Evolutionary conservation across 2,329 filamentous ascomycete genomes (phyloP), one percentile per base, ranked within the genome.

Genomic region (Pseudopyricularia cyperi): DNA sequence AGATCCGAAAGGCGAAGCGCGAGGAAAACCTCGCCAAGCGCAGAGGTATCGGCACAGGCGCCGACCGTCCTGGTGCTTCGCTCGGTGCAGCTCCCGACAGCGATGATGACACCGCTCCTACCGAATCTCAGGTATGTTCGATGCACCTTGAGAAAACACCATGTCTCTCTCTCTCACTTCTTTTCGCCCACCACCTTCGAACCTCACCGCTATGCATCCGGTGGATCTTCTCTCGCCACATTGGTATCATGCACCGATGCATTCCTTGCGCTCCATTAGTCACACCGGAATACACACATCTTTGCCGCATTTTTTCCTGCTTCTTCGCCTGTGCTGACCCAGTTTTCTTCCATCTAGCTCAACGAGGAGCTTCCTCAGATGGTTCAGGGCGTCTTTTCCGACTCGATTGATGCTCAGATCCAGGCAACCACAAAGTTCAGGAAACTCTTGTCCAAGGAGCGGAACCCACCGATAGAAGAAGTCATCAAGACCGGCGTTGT

Each of bases 401-500:
- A 98, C 58, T 89, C 97, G 72, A 96, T 98, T 71, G 93, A 98
- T 66, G 80, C 87, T 61, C 93, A 98, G 72, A 98, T 98, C 62
- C 84, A 91, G 71, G 89, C 91, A 54, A 98, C 93, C 28, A 98
- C 93, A 61, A 96, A 95, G 71, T 98, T 98, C 78, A 80, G 93
- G 68, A 98, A 98, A 78, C 80, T 98, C 42, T 77, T 98, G 28
- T 96, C 89, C 59, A 98, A 98, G 75, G 93, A 98, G 76, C 88
- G 93, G 66, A 98, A 98, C 75, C 93, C 93, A 47, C 93, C 93
- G 46, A 98, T 98, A 67, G 93, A 98, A 75, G 89, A 94, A 67
- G 93, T 98, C 61, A 98, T 98, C 71, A 95, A 97, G 79, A 97
- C 93, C 54, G 93, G 93, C 64, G 93, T 98, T 58, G 93, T 98